phyloP scores from a whole-genome alignment of 257 asterid species.

The Ophiorrhiza pumila region DNA sequence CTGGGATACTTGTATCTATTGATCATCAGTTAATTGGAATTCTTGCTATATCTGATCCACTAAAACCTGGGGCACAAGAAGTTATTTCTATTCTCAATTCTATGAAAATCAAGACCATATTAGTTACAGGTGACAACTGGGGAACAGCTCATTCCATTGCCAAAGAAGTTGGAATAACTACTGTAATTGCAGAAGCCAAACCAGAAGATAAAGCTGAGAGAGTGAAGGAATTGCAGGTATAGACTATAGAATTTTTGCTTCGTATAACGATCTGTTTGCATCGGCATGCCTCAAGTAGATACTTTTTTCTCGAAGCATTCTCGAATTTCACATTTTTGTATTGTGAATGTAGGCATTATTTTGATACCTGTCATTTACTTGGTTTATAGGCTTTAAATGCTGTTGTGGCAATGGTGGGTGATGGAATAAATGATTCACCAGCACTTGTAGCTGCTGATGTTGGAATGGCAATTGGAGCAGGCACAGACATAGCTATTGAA shows the following conservation, averaged over 20 bases:
- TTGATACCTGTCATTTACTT: not conserved
- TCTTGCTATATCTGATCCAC: slow-evolving; percentile 63
- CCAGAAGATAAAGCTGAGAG: slow-evolving; percentile 75
- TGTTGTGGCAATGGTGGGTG: slow-evolving; percentile 88
- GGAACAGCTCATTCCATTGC: slow-evolving; percentile 85
- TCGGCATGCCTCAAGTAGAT: not conserved
- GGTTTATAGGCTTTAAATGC: slow-evolving; percentile 53
- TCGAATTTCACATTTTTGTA: not conserved
- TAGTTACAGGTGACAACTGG: slow-evolving; percentile 81
- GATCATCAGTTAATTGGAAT: slow-evolving; percentile 57
- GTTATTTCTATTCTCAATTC: slow-evolving; percentile 62
- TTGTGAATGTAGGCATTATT: not conserved
- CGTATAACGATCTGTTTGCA: too few species aligned
- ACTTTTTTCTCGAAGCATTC: not conserved
- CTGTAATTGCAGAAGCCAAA: slow-evolving; percentile 68
- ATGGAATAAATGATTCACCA: slow-evolving; percentile 85
- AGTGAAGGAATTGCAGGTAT: slow-evolving; percentile 75
- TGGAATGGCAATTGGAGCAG: slow-evolving; percentile 89
- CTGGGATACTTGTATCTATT: slow-evolving; percentile 67
- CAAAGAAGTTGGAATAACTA: slow-evolving; percentile 61
- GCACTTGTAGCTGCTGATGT: slow-evolving; percentile 86
- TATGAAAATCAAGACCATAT: slow-evolving; percentile 51
- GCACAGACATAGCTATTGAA: slow-evolving; percentile 85
- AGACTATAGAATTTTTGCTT: not conserved
- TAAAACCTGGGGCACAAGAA: slow-evolving; percentile 68